A percentile compares a stretch with the other conserved stretches of the same genome.
Evolutionary conservation across 306 rosid species (phyloP).

Genomic region (Luffa aegyptiaca): DNA sequence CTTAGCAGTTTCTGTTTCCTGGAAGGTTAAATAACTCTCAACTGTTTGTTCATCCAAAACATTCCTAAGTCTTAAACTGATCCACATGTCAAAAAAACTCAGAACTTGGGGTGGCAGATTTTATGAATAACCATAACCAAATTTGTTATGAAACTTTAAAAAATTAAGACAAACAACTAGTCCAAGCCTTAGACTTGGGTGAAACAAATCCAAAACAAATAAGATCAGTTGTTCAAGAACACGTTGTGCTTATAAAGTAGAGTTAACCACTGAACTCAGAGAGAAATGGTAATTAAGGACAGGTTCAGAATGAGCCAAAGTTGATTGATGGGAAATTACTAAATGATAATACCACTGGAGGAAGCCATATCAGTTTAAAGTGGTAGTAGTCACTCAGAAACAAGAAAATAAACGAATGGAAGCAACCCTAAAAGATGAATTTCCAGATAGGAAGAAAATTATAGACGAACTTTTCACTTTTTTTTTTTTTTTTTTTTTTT

Average conservation of each 20-base stretch:
- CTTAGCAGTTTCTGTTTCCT: constrained; percentile 66
- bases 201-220: neutral
- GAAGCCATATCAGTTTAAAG: neutral
- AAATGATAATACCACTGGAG: neutral
- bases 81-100: neutral
- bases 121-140: neutral
- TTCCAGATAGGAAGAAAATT: neutral
- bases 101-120: neutral
- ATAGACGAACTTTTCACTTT: neutral
- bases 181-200: neutral
- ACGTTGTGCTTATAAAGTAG: neutral
- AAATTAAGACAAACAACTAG: neutral
- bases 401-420: neutral
- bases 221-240: neutral
- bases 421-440: neutral
- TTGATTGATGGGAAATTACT: neutral
- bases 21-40: constrained; percentile 6
- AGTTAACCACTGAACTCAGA: neutral
- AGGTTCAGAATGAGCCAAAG: neutral
- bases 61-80: neutral
- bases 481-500: neutral
- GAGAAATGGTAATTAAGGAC: neutral
- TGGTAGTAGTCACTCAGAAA: neutral
- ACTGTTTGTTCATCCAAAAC: constrained; percentile 9
- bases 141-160: neutral